Evolutionary conservation across 2,329 filamentous ascomycete genomes (phyloP), one percentile per base, ranked within the genome.

Genomic region (Stromatinia cepivora): DNA sequence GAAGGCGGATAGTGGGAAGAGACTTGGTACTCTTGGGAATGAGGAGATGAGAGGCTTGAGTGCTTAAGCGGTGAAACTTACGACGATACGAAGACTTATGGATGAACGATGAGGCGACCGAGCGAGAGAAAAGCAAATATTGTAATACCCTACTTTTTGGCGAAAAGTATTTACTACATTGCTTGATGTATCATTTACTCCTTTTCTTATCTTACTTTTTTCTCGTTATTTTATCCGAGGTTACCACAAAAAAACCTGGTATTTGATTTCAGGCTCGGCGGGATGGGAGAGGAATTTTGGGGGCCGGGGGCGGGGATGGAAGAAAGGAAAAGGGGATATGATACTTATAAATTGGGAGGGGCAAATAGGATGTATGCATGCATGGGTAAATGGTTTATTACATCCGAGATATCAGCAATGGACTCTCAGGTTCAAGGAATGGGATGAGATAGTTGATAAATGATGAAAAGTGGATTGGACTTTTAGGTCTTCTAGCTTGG

Each of bases 21-120:
- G 73, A 15, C 70, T 82, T 31, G 69, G 62, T 11, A 70, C 74
- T 45, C 81, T 82, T 71, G 80, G 79, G 57, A 72, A 76, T 11
- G 77, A 81, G 61, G 56, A 81, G 58, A 73, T 78, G 72, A 71
- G 69, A 34, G 76, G 77, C 17, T 8, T 17, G 48, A 22, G 36
- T 9, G 20, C 4, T 57, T 15, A 15, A 22, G 28, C 5, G 2
- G 22, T 17, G 31, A 15, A 22, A 39, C 36, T 28, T 39, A 52
- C n/a, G 46, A 64, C n/a, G 34, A 64, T 28, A 52, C 34, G 61
- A 64, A 64, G 15, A 52, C 8, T 39, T 15, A 52, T 42, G 61
- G 34, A 52, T 42, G 46, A 64, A 28, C 15, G 9, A 15, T 39
- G 34, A 39, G 50, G 61, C 31, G 46, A 63, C 31, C 45, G 31